phyloP scores from a whole-genome alignment of 2,329 filamentous ascomycete genomes.

The Ophiognomonia clavigignenti-juglandacearum region DNA sequence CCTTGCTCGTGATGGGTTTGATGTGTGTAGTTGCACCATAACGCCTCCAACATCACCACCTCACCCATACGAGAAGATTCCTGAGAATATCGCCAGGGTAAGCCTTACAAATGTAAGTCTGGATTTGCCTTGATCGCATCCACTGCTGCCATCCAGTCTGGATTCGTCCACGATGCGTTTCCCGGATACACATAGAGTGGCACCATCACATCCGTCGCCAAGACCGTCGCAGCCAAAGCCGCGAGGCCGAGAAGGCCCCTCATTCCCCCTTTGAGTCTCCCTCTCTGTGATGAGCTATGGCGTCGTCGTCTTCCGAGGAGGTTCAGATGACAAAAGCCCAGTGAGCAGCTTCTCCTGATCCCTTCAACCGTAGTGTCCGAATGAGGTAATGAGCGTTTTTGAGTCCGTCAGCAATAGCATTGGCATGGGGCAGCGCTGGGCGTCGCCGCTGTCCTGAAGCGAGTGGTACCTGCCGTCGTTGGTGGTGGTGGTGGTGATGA shows the following conservation, averaged over 20 bases:
- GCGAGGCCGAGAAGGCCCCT: slow-evolving; percentile 3
- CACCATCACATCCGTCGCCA: slow-evolving; percentile 13
- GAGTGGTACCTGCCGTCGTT: too few species aligned
- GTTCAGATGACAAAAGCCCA: too few species aligned
- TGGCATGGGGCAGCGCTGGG: background rate
- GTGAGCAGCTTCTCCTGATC: too few species aligned
- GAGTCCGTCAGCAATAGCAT: background rate
- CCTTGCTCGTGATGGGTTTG: background rate
- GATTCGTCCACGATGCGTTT: slow-evolving; percentile 13
- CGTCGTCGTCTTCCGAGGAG: too few species aligned
- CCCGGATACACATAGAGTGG: slow-evolving; percentile 16
- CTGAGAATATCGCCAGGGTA: background rate
- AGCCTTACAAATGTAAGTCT: slow-evolving; percentile 4
- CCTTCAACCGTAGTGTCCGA: background rate
- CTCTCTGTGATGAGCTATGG: background rate
- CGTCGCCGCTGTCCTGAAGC: background rate
- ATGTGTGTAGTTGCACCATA: too few species aligned
- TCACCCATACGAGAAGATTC: too few species aligned
- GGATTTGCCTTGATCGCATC: slow-evolving; percentile 13
- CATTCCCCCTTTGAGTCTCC: slow-evolving; percentile 1
- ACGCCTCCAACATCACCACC: too few species aligned
- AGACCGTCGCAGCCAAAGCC: slow-evolving; percentile 7
- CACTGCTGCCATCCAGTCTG: slow-evolving; percentile 14
- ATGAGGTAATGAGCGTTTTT: background rate
- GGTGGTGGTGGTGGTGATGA: too few species aligned